These are phyloP conservation scores for Candida pseudofarinosa DNA, from an alignment of 805 yeast species.

Conservation along the genomic window DNA sequence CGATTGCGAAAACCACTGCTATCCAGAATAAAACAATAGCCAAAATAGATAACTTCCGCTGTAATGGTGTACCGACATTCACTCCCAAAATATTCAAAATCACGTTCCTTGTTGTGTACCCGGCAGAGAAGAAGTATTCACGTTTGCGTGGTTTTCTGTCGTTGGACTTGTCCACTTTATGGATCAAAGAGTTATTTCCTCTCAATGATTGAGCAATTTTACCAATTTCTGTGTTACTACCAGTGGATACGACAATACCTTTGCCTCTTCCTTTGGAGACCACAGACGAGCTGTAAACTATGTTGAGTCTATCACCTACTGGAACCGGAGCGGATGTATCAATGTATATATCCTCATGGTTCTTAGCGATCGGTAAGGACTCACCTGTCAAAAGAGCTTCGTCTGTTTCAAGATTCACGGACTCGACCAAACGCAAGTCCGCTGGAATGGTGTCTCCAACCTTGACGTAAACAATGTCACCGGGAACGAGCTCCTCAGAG, in stretches of 20 bases:
- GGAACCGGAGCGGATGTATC: slow-evolving; percentile 34
- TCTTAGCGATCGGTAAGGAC: slow-evolving; percentile 32
- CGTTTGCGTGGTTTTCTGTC: slow-evolving; percentile 22
- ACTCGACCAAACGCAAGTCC: slow-evolving; percentile 32
- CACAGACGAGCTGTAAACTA: slow-evolving; percentile 33
- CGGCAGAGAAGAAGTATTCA: slow-evolving; percentile 31
- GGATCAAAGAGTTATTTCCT: slow-evolving; percentile 18
- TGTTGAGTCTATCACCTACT: slow-evolving; percentile 33
- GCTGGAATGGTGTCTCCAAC: slow-evolving; percentile 45
- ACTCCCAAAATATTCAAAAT: slow-evolving; percentile 44
- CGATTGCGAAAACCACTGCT: slow-evolving; percentile 35
- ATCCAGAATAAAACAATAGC: slow-evolving; percentile 50
- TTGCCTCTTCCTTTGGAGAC: slow-evolving; percentile 41
- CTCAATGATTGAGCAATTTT: slow-evolving; percentile 34
- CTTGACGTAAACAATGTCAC: slow-evolving; percentile 36
- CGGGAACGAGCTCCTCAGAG: slow-evolving; percentile 44
- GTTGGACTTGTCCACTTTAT: slow-evolving; percentile 32
- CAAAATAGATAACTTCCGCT: slow-evolving; percentile 43
- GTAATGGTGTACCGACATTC: slow-evolving; percentile 45
- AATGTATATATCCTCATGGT: slow-evolving; percentile 29
- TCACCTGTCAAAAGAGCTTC: slow-evolving; percentile 43
- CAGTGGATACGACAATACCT: slow-evolving; percentile 38
- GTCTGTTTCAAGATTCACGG: slow-evolving; percentile 38
- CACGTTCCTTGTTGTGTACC: slow-evolving; percentile 39
- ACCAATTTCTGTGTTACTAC: slow-evolving; percentile 39